These are phyloP conservation scores for Calonectria pteridis DNA, from an alignment of 2,329 filamentous ascomycete genomes.

Conservation along the genomic window DNA sequence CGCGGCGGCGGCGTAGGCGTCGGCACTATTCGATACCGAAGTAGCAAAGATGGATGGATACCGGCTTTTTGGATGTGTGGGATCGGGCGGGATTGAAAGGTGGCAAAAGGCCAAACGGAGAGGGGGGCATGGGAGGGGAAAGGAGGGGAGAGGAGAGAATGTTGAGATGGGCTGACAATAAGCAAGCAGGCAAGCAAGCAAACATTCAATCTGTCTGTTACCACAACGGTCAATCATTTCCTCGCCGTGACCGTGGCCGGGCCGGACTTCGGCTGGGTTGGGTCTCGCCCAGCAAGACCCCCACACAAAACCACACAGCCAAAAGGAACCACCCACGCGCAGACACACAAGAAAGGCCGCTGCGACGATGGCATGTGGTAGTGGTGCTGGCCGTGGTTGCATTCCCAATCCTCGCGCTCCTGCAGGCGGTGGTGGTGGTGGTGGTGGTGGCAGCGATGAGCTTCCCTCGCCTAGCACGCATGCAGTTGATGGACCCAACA, in stretches of 20 bases:
- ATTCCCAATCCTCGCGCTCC: constrained; percentile 4
- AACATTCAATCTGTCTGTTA: neutral
- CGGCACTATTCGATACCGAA: constrained; percentile 4
- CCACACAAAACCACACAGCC: neutral
- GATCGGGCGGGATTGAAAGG: neutral
- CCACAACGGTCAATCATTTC: constrained; percentile 3
- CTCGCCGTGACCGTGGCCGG: neutral
- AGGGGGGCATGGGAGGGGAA: neutral
- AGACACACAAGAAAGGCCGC: neutral
- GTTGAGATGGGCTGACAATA: constrained; percentile 10
- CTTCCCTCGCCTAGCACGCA: constrained; percentile 4
- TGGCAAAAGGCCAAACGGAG: neutral
- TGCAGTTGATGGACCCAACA: constrained; percentile 8
- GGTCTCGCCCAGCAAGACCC: constrained; percentile 4
- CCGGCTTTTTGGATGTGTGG: neutral
- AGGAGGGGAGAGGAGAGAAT: neutral
- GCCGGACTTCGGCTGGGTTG: neutral
- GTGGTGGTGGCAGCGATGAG: neutral
- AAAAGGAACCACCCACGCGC: neutral
- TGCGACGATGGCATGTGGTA: constrained; percentile 6
- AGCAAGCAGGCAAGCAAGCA: constrained; percentile 2
- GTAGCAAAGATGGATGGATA: neutral
- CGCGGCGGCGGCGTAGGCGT: neutral
- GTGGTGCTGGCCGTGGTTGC: neutral
- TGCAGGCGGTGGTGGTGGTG: neutral